Percentiles rank a stretch among this genome's conserved stretches.
phyloP scores from a whole-genome alignment of 495 filamentous ascomycete genomes.

The Jackrogersella minutella region DNA sequence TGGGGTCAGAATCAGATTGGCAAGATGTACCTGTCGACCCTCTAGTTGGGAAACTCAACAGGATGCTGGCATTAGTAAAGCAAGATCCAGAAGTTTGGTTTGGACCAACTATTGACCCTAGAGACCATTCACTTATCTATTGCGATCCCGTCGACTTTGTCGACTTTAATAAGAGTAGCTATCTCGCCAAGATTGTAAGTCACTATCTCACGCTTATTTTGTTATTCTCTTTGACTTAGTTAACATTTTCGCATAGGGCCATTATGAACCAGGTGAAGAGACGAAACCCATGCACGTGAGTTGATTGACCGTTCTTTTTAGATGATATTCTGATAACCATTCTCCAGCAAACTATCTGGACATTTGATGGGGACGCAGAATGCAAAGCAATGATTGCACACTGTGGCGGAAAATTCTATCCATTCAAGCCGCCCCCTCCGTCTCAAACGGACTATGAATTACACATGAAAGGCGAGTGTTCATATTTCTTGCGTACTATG shows the following conservation, averaged over 20 bases:
- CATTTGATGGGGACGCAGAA: not conserved
- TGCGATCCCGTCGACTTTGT: not conserved
- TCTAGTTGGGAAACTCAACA: too few relatives aligned
- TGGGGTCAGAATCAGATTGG: too few relatives aligned
- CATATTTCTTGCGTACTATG: not conserved
- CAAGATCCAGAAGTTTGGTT: not conserved
- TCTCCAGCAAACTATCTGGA: not conserved
- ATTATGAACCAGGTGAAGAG: not conserved
- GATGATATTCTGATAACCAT: not conserved
- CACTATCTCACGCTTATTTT: too few relatives aligned
- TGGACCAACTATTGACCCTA: not conserved
- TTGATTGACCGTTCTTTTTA: too few relatives aligned
- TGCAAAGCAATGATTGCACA: not conserved
- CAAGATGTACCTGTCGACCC: too few relatives aligned
- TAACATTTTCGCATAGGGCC: not conserved
- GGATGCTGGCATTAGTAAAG: too few relatives aligned
- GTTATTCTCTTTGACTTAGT: too few relatives aligned
- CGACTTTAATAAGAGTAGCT: not conserved
- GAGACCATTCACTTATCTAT: not conserved
- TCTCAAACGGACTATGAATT: not conserved
- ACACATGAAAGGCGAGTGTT: not conserved
- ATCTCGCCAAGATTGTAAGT: conserved; percentile 4
- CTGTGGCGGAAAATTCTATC: not conserved
- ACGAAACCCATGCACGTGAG: too few relatives aligned
- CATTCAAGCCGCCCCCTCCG: not conserved